Percentiles rank a stretch among this genome's conserved stretches.
Conservation (phyloP, 768 basidiomycete genomes). For the Panaeolus cyanescens region DNA sequence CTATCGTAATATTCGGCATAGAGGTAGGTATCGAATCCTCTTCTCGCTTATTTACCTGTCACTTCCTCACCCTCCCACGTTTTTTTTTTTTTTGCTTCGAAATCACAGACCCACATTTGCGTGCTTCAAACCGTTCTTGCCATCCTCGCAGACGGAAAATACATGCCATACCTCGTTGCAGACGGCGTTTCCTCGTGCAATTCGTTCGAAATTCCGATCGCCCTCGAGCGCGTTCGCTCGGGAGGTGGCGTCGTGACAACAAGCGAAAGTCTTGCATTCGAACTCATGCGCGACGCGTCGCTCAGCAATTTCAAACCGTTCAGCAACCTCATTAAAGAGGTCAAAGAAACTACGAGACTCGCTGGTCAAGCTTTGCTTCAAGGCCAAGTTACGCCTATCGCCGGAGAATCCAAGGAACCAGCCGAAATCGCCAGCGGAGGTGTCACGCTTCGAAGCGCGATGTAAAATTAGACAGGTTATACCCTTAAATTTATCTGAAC, state of each 20-base stretch:
- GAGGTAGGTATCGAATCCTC: slow-evolving; percentile 55
- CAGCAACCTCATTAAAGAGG: slow-evolving; percentile 73
- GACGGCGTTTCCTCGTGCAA: slow-evolving; percentile 88
- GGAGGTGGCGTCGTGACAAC: slow-evolving; percentile 80
- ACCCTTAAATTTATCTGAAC: neutral
- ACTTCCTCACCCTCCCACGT: neutral
- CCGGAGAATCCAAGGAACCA: neutral
- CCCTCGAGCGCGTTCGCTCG: slow-evolving; percentile 66
- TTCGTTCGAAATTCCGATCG: slow-evolving; percentile 75
- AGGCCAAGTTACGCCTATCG: slow-evolving; percentile 8
- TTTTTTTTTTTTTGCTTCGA: slow-evolving; percentile 4
- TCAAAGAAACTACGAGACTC: slow-evolving; percentile 61
- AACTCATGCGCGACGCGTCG: slow-evolving; percentile 68
- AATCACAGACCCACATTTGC: slow-evolving; percentile 79
- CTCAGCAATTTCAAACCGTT: slow-evolving; percentile 72
- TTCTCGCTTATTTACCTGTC: neutral
- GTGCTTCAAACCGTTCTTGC: slow-evolving; percentile 83
- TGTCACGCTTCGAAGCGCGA: slow-evolving; percentile 17
- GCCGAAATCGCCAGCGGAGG: slow-evolving; percentile 17
- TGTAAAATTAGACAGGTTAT: slow-evolving; percentile 11
- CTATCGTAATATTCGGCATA: slow-evolving; percentile 82
- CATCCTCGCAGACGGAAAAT: slow-evolving; percentile 46
- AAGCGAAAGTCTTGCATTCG: slow-evolving; percentile 80
- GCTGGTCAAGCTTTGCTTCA: slow-evolving; percentile 35
- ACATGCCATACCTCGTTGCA: slow-evolving; percentile 67